Conservation (phyloP, 2,329 filamentous ascomycete genomes). For the Delphinella strobiligena region DNA sequence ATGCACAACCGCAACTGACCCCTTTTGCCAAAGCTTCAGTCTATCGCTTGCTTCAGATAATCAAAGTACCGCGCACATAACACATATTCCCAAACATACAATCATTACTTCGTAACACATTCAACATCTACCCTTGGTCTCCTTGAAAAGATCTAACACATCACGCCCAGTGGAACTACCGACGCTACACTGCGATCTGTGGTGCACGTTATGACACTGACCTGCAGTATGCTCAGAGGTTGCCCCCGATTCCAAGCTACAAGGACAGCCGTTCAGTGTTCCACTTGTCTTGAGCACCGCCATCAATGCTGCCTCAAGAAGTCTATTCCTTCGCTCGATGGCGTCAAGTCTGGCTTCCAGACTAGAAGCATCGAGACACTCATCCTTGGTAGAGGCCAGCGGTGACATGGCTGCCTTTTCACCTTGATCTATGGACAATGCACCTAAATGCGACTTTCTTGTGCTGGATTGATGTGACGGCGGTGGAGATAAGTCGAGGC, state of each 20-base stretch:
- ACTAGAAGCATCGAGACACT: too few species aligned
- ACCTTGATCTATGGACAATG: too few species aligned
- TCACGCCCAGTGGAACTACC: not conserved
- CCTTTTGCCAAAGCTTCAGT: too few species aligned
- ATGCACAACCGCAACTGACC: too few species aligned
- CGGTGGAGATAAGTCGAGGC: conserved; percentile 4
- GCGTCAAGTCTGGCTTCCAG: conserved; percentile 24
- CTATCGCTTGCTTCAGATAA: too few species aligned
- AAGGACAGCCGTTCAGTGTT: conserved; percentile 18
- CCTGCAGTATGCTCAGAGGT: not conserved
- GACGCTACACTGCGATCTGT: conserved; percentile 3
- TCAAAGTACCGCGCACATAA: too few species aligned
- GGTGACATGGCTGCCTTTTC: too few species aligned
- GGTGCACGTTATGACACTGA: conserved; percentile 16
- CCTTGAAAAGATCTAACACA: not conserved
- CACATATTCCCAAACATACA: not conserved
- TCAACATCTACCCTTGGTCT: not conserved
- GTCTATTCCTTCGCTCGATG: conserved; percentile 26
- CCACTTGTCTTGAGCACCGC: conserved; percentile 27
- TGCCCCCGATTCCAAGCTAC: conserved; percentile 1
- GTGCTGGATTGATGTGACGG: conserved; percentile 4
- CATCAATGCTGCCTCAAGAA: conserved; percentile 28
- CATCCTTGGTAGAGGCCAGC: too few species aligned
- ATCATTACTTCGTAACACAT: not conserved
- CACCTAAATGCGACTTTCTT: conserved; percentile 3